Conservation (phyloP, 768 basidiomycete genomes). For the Lepiota subincarnata region DNA sequence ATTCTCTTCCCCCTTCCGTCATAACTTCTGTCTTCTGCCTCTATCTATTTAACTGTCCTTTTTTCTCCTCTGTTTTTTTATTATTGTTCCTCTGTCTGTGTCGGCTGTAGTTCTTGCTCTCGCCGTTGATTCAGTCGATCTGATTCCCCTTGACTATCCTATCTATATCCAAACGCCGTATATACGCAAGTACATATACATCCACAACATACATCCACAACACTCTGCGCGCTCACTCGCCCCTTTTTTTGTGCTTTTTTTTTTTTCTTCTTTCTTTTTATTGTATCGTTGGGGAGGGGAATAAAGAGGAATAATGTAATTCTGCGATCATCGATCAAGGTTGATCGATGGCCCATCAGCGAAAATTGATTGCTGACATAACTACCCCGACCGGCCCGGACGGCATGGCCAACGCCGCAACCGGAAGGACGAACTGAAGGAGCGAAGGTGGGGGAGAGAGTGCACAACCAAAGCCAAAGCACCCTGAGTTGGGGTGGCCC, state of each 20-base stretch:
- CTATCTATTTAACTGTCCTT: background rate
- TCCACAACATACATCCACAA: background rate
- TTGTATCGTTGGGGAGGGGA: background rate
- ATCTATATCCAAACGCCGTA: constrained; percentile 1
- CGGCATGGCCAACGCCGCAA: no score
- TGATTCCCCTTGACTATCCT: background rate
- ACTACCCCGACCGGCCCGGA: background rate
- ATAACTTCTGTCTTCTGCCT: background rate
- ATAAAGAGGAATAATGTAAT: background rate
- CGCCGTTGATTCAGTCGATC: background rate
- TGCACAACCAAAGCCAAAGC: no score
- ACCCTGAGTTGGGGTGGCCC: no score
- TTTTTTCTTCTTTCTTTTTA: background rate
- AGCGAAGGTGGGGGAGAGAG: no score
- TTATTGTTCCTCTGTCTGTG: background rate
- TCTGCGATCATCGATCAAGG: background rate
- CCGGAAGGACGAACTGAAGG: no score
- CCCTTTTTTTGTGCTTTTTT: background rate
- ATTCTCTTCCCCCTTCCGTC: background rate
- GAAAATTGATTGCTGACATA: background rate
- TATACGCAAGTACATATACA: background rate
- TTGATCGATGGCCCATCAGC: background rate
- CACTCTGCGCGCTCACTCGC: background rate
- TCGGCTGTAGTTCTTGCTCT: background rate
- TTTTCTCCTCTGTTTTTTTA: background rate